Percentiles rank a stretch among this genome's conserved stretches.
Evolutionary conservation across 345 rosid species (phyloP).

Genomic region (Trapa bicornis): DNA sequence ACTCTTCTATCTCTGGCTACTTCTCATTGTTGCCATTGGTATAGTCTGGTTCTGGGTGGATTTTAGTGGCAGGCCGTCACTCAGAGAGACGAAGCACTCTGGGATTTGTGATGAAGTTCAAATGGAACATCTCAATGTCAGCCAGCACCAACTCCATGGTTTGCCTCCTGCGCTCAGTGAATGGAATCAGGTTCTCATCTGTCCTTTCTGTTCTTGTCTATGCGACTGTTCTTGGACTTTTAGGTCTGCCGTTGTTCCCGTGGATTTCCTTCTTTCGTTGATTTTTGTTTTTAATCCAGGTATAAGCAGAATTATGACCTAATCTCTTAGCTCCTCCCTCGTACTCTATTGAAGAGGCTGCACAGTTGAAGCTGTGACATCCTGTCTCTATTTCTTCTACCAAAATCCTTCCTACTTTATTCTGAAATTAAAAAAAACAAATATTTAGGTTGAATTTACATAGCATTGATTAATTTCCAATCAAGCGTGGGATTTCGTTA

Average conservation of each 20-base stretch:
- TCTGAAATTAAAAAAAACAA: too few relatives aligned
- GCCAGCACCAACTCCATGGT: constrained; percentile 48
- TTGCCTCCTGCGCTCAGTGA: constrained; percentile 49
- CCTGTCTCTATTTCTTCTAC: not conserved
- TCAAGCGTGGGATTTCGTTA: not conserved
- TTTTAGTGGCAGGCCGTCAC: constrained; percentile 13
- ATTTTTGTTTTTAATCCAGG: not conserved
- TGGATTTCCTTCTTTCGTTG: not conserved
- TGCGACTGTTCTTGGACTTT: not conserved
- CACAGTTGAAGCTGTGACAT: not conserved
- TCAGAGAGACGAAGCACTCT: constrained; percentile 10
- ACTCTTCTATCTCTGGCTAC: constrained; percentile 27
- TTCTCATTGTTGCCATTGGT: constrained; percentile 22
- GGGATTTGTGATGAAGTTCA: constrained; percentile 35
- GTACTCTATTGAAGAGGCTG: not conserved
- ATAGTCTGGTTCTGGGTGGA: constrained; percentile 27
- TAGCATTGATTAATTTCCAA: not conserved
- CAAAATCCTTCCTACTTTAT: too few relatives aligned
- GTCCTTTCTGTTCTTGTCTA: not conserved
- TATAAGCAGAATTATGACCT: not conserved
- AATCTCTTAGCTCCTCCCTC: not conserved
- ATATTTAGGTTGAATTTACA: not conserved
- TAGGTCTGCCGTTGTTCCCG: not conserved
- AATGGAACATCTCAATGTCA: constrained; percentile 44
- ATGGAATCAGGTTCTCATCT: constrained; percentile 47